phyloP scores from a whole-genome alignment of 2,329 filamentous ascomycete species.

The Massarina eburnea region DNA sequence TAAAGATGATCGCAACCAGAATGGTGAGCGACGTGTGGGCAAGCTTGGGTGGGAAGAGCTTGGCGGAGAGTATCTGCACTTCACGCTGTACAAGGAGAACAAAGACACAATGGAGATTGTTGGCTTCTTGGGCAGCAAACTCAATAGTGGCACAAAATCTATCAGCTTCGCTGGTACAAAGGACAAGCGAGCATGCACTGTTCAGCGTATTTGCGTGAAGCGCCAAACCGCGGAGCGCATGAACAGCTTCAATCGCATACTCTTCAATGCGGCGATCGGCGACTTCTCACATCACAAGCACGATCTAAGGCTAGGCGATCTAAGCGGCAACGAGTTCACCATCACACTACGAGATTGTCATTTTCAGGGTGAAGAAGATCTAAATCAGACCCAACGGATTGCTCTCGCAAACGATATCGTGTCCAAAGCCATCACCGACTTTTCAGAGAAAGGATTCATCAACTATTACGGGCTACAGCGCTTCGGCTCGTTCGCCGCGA shows the following conservation, averaged over 20 bases:
- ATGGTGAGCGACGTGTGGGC: constrained; percentile 28
- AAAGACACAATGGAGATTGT: constrained; percentile 94
- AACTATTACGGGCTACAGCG: constrained; percentile 99
- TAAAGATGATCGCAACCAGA: constrained; percentile 22
- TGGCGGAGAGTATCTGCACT: constrained; percentile 82
- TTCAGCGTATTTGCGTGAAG: constrained; percentile 74
- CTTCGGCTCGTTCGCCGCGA: constrained; percentile 84
- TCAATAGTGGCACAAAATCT: constrained; percentile 68
- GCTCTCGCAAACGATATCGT: constrained; percentile 56
- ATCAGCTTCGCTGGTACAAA: constrained; percentile 89
- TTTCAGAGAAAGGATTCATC: constrained; percentile 79
- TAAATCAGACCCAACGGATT: constrained; percentile 37
- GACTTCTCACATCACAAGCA: constrained; percentile 77
- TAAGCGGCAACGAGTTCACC: constrained; percentile 87
- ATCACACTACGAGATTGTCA: constrained; percentile 87
- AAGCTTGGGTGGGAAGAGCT: constrained; percentile 63
- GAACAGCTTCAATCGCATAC: constrained; percentile 60
- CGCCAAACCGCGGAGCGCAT: constrained; percentile 65
- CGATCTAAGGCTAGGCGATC: constrained; percentile 77
- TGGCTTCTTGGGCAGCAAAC: constrained; percentile 70
- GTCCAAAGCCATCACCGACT: constrained; percentile 62
- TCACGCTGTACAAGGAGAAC: constrained; percentile 94
- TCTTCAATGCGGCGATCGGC: constrained; percentile 68
- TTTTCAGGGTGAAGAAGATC: constrained; percentile 53
- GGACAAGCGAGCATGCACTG: constrained; percentile 82